These are phyloP conservation scores for Pichia nakasei DNA, from an alignment of 805 yeast genomes.

Conservation along the genomic window DNA sequence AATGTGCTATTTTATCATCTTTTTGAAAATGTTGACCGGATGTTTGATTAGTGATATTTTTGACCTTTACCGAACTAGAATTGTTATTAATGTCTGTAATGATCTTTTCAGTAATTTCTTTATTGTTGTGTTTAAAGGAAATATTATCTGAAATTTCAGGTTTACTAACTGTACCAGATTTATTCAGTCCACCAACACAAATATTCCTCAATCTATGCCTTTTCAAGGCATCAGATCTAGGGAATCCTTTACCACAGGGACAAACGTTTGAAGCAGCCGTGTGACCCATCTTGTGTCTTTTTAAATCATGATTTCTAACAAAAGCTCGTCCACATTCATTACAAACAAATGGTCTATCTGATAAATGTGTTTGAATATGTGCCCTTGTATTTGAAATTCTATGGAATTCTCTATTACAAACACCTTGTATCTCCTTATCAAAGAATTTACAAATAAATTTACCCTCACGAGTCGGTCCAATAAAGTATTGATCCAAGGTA, in stretches of 20 bases:
- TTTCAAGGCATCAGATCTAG: slow-evolving; percentile 80
- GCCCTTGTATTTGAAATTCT: slow-evolving; percentile 88
- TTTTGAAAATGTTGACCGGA: too few relatives aligned
- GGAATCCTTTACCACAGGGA: slow-evolving; percentile 90
- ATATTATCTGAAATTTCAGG: neutral
- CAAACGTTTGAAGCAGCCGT: slow-evolving; percentile 63
- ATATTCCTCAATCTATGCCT: slow-evolving; percentile 74
- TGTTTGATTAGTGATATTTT: neutral
- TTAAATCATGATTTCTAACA: slow-evolving; percentile 91
- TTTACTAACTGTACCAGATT: slow-evolving; percentile 22
- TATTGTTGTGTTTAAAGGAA: slow-evolving; percentile 2
- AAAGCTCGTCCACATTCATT: slow-evolving; percentile 70
- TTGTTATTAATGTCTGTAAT: too few relatives aligned
- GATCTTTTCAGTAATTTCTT: neutral
- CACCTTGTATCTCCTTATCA: slow-evolving; percentile 26
- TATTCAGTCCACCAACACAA: slow-evolving; percentile 63
- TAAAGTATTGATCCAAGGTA: slow-evolving; percentile 72
- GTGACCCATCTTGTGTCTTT: slow-evolving; percentile 85
- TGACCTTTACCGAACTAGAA: neutral
- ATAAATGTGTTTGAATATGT: slow-evolving; percentile 92
- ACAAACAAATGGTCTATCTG: slow-evolving; percentile 89
- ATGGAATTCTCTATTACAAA: slow-evolving; percentile 77
- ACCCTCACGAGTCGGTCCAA: slow-evolving; percentile 68
- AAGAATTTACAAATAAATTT: slow-evolving; percentile 61
- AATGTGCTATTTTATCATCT: too few relatives aligned